These are phyloP conservation scores for Paramecium pentaurelia DNA, from an alignment of 73 alveolate species.

Conservation along the genomic window DNA sequence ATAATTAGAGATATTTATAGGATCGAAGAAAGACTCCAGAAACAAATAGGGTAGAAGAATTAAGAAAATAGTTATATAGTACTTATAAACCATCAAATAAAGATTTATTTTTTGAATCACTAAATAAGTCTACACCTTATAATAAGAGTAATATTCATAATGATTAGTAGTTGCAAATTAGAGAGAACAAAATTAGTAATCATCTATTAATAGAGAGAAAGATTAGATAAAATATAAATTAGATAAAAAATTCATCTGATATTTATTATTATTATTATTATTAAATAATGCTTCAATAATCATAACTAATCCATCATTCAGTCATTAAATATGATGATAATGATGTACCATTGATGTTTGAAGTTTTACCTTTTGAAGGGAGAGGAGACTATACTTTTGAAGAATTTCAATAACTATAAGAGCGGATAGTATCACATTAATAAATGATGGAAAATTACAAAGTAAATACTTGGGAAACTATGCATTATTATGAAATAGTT, in stretches of 20 bases:
- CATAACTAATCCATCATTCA: background rate
- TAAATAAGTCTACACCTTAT: background rate
- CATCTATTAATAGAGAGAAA: background rate
- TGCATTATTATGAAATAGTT: conserved; percentile 15
- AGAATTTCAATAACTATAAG: background rate
- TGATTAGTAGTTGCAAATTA: background rate
- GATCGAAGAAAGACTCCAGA: background rate
- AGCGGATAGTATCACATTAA: background rate
- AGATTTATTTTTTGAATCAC: background rate
- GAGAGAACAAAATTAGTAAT: background rate
- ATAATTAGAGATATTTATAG: background rate
- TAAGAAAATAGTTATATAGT: background rate
- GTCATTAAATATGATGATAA: background rate
- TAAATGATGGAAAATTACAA: background rate
- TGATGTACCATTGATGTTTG: background rate
- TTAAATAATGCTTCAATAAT: background rate
- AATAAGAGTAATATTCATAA: background rate
- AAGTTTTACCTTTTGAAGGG: background rate
- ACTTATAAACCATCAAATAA: background rate
- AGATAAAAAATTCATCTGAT: background rate
- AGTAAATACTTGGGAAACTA: conserved; percentile 28
- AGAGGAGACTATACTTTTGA: background rate
- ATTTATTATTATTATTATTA: background rate
- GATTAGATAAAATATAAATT: background rate
- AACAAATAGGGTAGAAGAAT: background rate